Base-by-base conservation (phyloP, 2,329 filamentous ascomycete genomes). In the Conoideocrella luteorostrata region DNA sequence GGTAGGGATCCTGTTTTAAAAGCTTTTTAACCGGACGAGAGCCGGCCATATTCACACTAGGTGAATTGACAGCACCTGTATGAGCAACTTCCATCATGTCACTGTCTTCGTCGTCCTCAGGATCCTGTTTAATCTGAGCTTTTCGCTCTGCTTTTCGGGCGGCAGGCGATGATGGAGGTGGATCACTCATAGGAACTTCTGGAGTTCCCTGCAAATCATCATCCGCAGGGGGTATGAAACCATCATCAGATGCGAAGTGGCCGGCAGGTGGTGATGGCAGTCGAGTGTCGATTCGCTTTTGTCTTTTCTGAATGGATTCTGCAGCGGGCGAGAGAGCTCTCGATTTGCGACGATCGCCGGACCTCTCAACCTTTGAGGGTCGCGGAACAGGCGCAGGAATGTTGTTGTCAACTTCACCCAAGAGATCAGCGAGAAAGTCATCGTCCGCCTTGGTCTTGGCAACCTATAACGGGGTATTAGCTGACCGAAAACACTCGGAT, bases 1-100 rank as follows among this genome's bases (percentile, higher is more conserved):
- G 82, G 51, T 84, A 80, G 3, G 78, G 68, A 28, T 78, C 74
- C 10, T 77, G 64, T 61, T 90, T 86, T 54, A 83, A 74, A 20
- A 85, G 68, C 62, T 86, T 95, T 54, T 86, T 88, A 28, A 82
- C 77, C 2, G 62, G 63, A 30, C 88, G 80, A 50, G 83, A 86
- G 39, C 88, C 89, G 21, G 86, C 77, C 61, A 96, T 81, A 61
- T 98, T 97, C 53, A 97, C 79, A 51, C 82, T 91, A 10, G 80
- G 70, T 7, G 78, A 69, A 44, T 77, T 80, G 47, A 85, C 75
- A 20, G 82, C 74, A 13, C 83, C 86, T 29, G 84, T 78, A 45
- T 94, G 85, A 18, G 86, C 82, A 42, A 96, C 80, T 59, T 95
- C 90, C 81, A 96, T 87, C 69, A 90, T 74, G 49, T 88, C 84